phyloP scores from a whole-genome alignment of 2,329 filamentous ascomycete genomes.

The Neobulgaria alba region DNA sequence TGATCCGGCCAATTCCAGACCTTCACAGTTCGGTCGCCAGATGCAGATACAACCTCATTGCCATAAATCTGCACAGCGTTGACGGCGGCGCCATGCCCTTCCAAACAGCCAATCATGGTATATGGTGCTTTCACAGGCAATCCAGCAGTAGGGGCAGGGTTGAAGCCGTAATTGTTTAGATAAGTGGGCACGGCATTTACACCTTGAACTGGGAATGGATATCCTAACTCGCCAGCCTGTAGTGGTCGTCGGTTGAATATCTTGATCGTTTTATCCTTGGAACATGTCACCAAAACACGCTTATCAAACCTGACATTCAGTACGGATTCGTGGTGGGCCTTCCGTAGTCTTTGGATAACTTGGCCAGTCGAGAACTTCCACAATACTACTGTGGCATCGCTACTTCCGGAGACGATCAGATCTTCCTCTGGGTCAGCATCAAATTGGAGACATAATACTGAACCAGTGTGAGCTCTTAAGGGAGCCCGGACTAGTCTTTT shows the following conservation, averaged over 20 bases:
- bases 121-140: constrained; percentile 54
- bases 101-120: constrained; percentile 67
- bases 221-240: constrained; percentile 50
- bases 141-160: constrained; percentile 36
- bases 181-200: constrained; percentile 46
- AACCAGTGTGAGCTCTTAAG: constrained; percentile 69
- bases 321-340: constrained; percentile 83
- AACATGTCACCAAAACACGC: constrained; percentile 87
- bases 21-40: constrained; percentile 87
- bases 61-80: constrained; percentile 90
- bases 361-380: constrained; percentile 92
- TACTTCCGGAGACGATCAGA: constrained; percentile 89
- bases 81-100: constrained; percentile 83
- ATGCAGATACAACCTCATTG: constrained; percentile 85
- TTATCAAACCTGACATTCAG: constrained; percentile 90
- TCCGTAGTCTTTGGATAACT: constrained; percentile 63
- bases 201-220: constrained; percentile 31
- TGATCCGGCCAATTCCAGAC: constrained; percentile 86
- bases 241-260: constrained; percentile 79
- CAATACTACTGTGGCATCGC: constrained; percentile 81
- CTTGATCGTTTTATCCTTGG: constrained; percentile 95
- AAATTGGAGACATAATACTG: constrained; percentile 91
- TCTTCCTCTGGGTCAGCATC: constrained; percentile 82
- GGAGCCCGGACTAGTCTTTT: constrained; percentile 68
- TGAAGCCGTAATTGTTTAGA: constrained; percentile 47